Percentiles rank a stretch among this genome's conserved stretches.
Evolutionary conservation across 164 flowering plant genomes (phyloP).

Genomic region (Vitis labrusca): DNA sequence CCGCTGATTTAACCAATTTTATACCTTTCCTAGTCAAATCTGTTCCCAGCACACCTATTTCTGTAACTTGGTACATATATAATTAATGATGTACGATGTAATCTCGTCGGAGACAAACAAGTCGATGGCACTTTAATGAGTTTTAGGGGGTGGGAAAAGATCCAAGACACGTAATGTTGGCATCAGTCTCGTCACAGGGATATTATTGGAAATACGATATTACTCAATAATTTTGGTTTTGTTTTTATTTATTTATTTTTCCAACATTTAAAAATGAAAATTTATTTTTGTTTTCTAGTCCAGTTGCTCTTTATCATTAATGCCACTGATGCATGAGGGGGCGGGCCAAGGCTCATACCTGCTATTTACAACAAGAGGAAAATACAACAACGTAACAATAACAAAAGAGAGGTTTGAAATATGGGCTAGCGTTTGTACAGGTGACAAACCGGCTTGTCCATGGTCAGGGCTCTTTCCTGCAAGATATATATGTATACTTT

Average conservation of each 20-base stretch:
- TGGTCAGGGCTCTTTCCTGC: neutral
- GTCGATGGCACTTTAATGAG: no score
- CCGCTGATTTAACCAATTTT: neutral
- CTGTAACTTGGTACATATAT: neutral
- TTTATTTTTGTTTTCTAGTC: no score
- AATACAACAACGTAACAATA: no score
- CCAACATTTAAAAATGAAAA: no score
- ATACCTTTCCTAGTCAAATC: neutral
- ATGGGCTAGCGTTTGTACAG: no score
- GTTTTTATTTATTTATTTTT: no score
- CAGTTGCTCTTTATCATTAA: no score
- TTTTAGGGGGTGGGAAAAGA: no score
- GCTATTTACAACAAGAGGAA: no score
- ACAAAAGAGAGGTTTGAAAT: neutral
- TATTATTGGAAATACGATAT: neutral
- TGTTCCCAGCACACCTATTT: neutral
- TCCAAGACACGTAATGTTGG: neutral
- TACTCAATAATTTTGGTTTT: neutral
- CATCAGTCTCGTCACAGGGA: neutral
- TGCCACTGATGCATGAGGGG: no score
- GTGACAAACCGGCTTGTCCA: constrained; percentile 8
- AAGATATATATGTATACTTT: neutral
- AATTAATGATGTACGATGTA: neutral
- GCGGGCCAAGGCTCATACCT: no score
- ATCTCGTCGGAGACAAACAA: neutral